Percentiles rank a stretch among this genome's conserved stretches.
phyloP scores from a whole-genome alignment of 495 filamentous ascomycete genomes.

The Glonium stellatum region DNA sequence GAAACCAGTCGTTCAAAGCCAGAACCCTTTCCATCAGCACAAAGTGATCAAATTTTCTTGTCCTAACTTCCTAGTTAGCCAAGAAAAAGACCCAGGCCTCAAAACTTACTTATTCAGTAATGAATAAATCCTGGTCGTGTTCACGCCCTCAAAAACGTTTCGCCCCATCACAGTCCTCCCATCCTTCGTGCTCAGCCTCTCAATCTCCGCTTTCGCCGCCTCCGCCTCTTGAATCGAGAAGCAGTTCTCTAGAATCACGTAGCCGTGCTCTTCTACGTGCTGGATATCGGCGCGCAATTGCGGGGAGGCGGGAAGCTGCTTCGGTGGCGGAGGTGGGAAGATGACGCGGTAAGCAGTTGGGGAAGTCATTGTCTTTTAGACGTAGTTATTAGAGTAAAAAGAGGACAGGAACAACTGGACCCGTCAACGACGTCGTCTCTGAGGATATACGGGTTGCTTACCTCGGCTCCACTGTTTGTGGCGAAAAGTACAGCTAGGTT shows the following conservation, averaged over 20 bases:
- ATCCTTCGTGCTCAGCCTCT: constrained; percentile 2
- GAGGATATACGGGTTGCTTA: no score
- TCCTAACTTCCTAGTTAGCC: no score
- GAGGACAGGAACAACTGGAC: no score
- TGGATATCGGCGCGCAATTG: constrained; percentile 14
- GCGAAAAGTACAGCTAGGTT: no score
- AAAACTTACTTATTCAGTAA: constrained; percentile 31
- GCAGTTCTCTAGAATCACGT: constrained; percentile 31
- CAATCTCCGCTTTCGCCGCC: constrained; percentile 25
- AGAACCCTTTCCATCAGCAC: no score
- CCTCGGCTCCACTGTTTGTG: no score
- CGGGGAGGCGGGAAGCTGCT: constrained; percentile 4
- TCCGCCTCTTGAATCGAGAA: constrained; percentile 23
- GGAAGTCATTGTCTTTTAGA: no score
- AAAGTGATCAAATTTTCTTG: constrained; percentile 11
- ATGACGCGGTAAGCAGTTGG: no score
- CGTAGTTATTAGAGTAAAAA: no score
- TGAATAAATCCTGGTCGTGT: constrained; percentile 31
- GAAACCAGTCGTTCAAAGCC: no score
- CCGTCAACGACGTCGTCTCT: no score
- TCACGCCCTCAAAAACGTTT: constrained; percentile 33
- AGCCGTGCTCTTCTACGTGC: constrained; percentile 32
- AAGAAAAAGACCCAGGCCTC: constrained; percentile 29
- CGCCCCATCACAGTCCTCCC: constrained; percentile 16
- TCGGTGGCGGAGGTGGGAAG: no score